Base-by-base conservation (phyloP, 768 basidiomycete species). In the Rossbeevera mucosa region DNA sequence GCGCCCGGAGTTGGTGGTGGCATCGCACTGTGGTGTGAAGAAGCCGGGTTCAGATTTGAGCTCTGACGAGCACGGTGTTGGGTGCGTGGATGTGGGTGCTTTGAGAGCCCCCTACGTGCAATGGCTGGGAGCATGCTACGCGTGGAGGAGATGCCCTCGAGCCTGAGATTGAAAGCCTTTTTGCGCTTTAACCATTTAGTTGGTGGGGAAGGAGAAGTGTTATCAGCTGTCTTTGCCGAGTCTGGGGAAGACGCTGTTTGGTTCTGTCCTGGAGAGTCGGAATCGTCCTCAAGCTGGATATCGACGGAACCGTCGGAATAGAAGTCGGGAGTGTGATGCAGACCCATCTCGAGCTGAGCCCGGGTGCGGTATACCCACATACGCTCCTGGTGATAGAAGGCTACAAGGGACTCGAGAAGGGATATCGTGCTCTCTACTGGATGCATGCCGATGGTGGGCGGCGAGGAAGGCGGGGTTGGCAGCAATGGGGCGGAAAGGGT, bases 321-420 rank as follows among this genome's bases (percentile, higher is more conserved):
- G 3, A 38, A 51, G 16, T 53, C 53, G 44, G 48, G 52, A 5
- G 51, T 57, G 25, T 62, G 46, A 62, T 66, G 48, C 53, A 73
- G 58, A 41, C 76, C 74, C 62, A 77, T 72, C 66, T 83, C 80
- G 57, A 86, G 77, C 46, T 74, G 72, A 16, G 79, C 80, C 36
- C 83, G 81, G 44, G 82, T 82, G 51, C 81, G 81, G 56, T 82
- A 80, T 6, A 86, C 78, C 84, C 86, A 88, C 71, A 78, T 80
- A 33, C 81, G 81, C 68, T 87, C 83, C 56, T 81, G 78, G 63
- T 85, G 80, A 65, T 88, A 88, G 59, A 83, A 86, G 6, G 76
- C 71, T 38, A 82, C 75, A 47, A 88, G 80, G 24, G 79, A 77
- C 59, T 85, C 80, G 62, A 87, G 80, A 57, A 83, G 76, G 58